phyloP scores from a whole-genome alignment of 805 yeast species.

The Pichia occidentalis region DNA sequence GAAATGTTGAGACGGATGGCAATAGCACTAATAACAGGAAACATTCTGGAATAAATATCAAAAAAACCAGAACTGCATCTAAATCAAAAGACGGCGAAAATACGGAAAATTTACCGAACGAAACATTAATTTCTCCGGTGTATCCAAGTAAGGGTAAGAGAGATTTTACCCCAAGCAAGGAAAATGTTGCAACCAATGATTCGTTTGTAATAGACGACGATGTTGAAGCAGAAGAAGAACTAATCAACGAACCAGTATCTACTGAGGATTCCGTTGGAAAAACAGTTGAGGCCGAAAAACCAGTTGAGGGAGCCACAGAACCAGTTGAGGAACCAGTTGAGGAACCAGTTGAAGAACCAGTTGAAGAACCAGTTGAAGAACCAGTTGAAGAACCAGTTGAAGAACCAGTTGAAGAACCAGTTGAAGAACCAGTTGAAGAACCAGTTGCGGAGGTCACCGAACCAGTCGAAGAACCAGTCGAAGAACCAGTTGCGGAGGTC shows the following conservation, averaged over 20 bases:
- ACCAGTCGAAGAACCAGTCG: not conserved
- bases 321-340: conserved; percentile 3
- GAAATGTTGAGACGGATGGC: not conserved
- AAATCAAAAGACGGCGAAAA: not conserved
- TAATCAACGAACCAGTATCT: conserved; percentile 29
- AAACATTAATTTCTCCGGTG: conserved; percentile 29
- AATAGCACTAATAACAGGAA: not conserved
- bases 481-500: not conserved
- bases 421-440: conserved; percentile 16
- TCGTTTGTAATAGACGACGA: conserved; percentile 28
- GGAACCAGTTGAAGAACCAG: conserved; percentile 5
- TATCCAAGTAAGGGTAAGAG: conserved; percentile 7
- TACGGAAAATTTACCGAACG: conserved; percentile 23
- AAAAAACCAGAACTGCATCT: not conserved
- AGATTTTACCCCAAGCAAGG: conserved; percentile 13
- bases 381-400: conserved; percentile 7
- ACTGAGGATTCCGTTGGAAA: conserved; percentile 22
- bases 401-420: conserved; percentile 8
- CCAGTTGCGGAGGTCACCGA: conserved; percentile 12
- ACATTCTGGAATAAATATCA: not conserved
- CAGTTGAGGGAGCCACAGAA: conserved; percentile 1
- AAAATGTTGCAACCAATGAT: conserved; percentile 18
- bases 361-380: conserved; percentile 11
- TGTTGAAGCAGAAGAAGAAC: conserved; percentile 10
- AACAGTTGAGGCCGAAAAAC: conserved; percentile 1